Evolutionary conservation across 345 rosid genomes (phyloP).

Genomic region (Camelina sativa): DNA sequence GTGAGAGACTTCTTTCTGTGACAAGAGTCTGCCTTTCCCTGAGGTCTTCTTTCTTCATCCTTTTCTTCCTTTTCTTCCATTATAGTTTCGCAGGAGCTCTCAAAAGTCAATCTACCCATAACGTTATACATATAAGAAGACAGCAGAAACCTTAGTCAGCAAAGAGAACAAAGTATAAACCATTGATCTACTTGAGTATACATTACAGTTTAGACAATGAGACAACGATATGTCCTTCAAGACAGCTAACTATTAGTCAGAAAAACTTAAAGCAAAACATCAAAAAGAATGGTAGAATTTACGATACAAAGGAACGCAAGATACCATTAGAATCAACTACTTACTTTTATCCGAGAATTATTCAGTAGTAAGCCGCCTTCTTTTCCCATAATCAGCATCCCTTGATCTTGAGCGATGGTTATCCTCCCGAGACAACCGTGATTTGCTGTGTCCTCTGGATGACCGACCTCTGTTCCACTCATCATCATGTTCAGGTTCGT

Average conservation of each 20-base stretch:
- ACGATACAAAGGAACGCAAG: slow-evolving; percentile 15
- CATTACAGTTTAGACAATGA: slow-evolving; percentile 9
- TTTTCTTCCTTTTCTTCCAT: slow-evolving; percentile 16
- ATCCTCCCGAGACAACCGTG: slow-evolving; percentile 63
- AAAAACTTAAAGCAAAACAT: background rate
- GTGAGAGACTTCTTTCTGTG: slow-evolving; percentile 28
- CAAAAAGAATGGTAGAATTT: slow-evolving; percentile 11
- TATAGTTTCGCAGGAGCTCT: slow-evolving; percentile 32
- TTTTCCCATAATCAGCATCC: slow-evolving; percentile 82
- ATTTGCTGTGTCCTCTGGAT: slow-evolving; percentile 68
- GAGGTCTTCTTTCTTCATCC: slow-evolving; percentile 38
- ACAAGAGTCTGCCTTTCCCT: slow-evolving; percentile 27
- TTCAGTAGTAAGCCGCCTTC: slow-evolving; percentile 70
- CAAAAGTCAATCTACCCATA: slow-evolving; percentile 38
- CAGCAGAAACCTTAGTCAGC: slow-evolving; percentile 36
- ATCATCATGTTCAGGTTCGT: slow-evolving; percentile 67
- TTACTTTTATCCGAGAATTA: slow-evolving; percentile 39
- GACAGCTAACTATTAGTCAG: slow-evolving; percentile 15
- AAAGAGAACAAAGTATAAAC: slow-evolving; percentile 12
- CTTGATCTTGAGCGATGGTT: slow-evolving; percentile 73
- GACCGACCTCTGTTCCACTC: slow-evolving; percentile 70
- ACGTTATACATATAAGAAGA: slow-evolving; percentile 24
- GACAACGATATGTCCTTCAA: background rate
- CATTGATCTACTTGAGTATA: slow-evolving; percentile 12
- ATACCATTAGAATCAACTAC: slow-evolving; percentile 25